phyloP scores from a whole-genome alignment of 345 rosid species.

The Diplotaxis tenuifolia region DNA sequence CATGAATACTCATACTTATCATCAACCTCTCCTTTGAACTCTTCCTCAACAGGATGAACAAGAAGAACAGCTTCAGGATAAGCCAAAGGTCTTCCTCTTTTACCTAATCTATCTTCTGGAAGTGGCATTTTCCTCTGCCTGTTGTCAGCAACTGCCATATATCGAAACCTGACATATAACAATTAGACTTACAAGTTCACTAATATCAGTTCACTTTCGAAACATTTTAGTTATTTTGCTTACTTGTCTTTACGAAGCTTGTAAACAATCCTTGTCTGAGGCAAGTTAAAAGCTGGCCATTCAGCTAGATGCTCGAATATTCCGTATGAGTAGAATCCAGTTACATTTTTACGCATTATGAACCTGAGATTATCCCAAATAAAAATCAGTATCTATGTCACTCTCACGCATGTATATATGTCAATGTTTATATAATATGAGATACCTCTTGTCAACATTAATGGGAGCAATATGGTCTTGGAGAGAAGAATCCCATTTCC shows the following conservation, averaged over 20 bases:
- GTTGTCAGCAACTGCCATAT: slow-evolving; percentile 70
- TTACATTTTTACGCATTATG: slow-evolving; percentile 58
- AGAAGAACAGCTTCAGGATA: slow-evolving; percentile 82
- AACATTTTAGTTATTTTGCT: slow-evolving; percentile 30
- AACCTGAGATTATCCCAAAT: slow-evolving; percentile 46
- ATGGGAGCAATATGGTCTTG: slow-evolving; percentile 43
- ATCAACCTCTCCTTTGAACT: slow-evolving; percentile 90
- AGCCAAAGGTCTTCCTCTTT: slow-evolving; percentile 60
- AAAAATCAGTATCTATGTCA: slow-evolving; percentile 3
- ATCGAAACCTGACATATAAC: slow-evolving; percentile 55
- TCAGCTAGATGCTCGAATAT: slow-evolving; percentile 67
- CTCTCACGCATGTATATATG: neutral
- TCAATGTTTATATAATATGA: neutral
- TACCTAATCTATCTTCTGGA: slow-evolving; percentile 67
- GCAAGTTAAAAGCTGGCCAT: slow-evolving; percentile 81
- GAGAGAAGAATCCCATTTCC: slow-evolving; percentile 54
- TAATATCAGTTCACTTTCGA: neutral
- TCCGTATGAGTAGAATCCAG: slow-evolving; percentile 81
- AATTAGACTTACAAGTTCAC: neutral
- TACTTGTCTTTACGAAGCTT: slow-evolving; percentile 79
- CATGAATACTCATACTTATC: slow-evolving; percentile 87
- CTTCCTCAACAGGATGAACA: slow-evolving; percentile 67
- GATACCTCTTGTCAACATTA: slow-evolving; percentile 64
- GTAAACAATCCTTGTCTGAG: slow-evolving; percentile 79
- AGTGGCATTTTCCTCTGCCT: slow-evolving; percentile 78